Percentiles rank a stretch among this genome's conserved stretches.
These are phyloP conservation scores for Tetrapisispora pingtungensis DNA, from an alignment of 805 yeast genomes.

Conservation along the genomic window DNA sequence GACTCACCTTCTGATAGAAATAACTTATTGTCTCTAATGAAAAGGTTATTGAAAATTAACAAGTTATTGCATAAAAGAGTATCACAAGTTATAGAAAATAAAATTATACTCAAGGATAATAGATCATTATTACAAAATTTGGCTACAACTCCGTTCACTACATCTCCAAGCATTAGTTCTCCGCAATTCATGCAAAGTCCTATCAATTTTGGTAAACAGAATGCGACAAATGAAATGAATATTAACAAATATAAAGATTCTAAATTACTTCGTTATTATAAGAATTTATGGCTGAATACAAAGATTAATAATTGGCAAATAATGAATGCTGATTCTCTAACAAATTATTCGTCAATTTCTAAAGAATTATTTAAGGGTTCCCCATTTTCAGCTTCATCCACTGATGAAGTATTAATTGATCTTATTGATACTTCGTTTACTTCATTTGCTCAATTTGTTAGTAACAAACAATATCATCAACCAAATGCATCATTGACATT, in stretches of 20 bases:
- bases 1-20: conserved; percentile 12
- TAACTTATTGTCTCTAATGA: conserved; percentile 9
- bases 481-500: conserved; percentile 27
- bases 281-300: conserved; percentile 32
- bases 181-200: conserved; percentile 26
- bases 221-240: conserved; percentile 5
- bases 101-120: conserved; percentile 13
- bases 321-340: conserved; percentile 23
- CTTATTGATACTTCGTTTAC: conserved; percentile 32
- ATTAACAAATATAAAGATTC: conserved; percentile 19
- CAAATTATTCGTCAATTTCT: conserved; percentile 25
- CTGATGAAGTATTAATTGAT: conserved; percentile 20
- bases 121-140: conserved; percentile 7
- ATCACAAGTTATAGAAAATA: conserved; percentile 15
- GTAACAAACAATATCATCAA: conserved; percentile 33
- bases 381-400: conserved; percentile 12
- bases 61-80: conserved; percentile 19
- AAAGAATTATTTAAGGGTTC: conserved; percentile 27
- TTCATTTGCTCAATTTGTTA: conserved; percentile 37
- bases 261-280: conserved; percentile 26
- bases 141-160: conserved; percentile 9
- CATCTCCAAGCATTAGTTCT: conserved; percentile 24
- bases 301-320: conserved; percentile 31
- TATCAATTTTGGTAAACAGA: conserved; percentile 12
- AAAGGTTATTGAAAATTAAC: conserved; percentile 17